Percentiles rank a stretch among this genome's conserved stretches.
These are phyloP conservation scores for Onygenales sp. DNA, from an alignment of 2,329 filamentous ascomycete species.

Conservation along the genomic window DNA sequence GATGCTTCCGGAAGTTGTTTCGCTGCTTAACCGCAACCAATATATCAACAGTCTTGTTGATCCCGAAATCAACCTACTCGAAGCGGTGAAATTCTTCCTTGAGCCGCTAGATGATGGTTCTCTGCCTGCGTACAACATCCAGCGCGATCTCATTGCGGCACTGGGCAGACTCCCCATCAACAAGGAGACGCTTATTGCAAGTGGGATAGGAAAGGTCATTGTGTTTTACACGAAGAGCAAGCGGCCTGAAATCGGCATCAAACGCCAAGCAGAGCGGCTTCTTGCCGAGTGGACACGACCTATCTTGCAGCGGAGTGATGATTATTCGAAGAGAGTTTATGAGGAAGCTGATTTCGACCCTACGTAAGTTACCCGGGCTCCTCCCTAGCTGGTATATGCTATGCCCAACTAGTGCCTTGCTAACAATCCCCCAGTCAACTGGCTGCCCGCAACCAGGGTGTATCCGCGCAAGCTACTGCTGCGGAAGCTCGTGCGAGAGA, in stretches of 20 bases:
- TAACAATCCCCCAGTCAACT: constrained; percentile 23
- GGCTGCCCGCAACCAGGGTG: constrained; percentile 20
- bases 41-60: constrained; percentile 77
- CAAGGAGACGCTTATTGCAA: constrained; percentile 81
- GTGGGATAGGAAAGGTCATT: constrained; percentile 90
- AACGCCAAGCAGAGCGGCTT: constrained; percentile 86
- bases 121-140: constrained; percentile 92
- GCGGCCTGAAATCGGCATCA: constrained; percentile 77
- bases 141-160: constrained; percentile 82
- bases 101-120: constrained; percentile 91
- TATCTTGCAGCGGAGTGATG: constrained; percentile 85
- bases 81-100: constrained; percentile 93
- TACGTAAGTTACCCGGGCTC: constrained; percentile 24
- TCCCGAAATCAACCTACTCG: constrained; percentile 88
- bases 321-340: constrained; percentile 76
- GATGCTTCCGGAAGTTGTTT: constrained; percentile 82
- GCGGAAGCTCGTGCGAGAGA: constrained; percentile 43
- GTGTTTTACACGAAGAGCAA: constrained; percentile 96
- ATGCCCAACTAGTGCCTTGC: constrained; percentile 7
- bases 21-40: constrained; percentile 77
- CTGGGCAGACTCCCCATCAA: constrained; percentile 74
- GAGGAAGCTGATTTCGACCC: constrained; percentile 52
- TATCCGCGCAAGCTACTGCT: constrained; percentile 29
- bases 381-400: constrained; percentile 1
- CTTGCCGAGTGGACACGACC: constrained; percentile 92